Conservation (phyloP, 805 yeast species). For the Yarrowia keelungensis region DNA sequence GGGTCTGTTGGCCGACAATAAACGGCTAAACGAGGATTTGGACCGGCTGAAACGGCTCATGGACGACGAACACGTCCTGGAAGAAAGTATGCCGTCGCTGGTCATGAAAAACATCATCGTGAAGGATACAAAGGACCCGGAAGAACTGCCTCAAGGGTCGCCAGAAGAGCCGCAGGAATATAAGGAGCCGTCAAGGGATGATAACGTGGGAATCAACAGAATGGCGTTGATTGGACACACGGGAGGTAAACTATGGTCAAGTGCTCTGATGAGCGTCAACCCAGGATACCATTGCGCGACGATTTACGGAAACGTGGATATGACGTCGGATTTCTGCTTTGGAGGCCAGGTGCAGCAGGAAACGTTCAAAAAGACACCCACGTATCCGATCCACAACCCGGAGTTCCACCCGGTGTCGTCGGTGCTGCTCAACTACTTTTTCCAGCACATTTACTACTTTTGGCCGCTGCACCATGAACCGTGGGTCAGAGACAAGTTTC, state of each 20-base stretch:
- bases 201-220: slow-evolving; percentile 21
- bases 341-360: slow-evolving; percentile 1
- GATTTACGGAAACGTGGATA: slow-evolving; percentile 21
- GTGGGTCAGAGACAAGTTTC: slow-evolving; percentile 34
- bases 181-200: slow-evolving; percentile 20
- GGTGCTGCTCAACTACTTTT: slow-evolving; percentile 32
- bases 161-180: slow-evolving; percentile 20
- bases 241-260: slow-evolving; percentile 21
- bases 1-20: slow-evolving; percentile 20
- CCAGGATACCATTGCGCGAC: slow-evolving; percentile 36
- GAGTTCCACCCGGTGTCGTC: slow-evolving; percentile 30
- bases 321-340: slow-evolving; percentile 26
- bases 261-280: slow-evolving; percentile 26
- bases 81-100: slow-evolving; percentile 31
- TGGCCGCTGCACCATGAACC: slow-evolving; percentile 34
- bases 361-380: not conserved
- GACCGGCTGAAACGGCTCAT: slow-evolving; percentile 22
- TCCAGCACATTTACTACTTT: slow-evolving; percentile 36
- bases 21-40: slow-evolving; percentile 27
- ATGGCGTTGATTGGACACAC: slow-evolving; percentile 20
- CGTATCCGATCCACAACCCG: slow-evolving; percentile 17
- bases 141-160: not conserved
- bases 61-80: slow-evolving; percentile 34
- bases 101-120: slow-evolving; percentile 25
- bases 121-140: not conserved